Conservation (phyloP, 257 asterid species). For the Przewalskia tangutica region DNA sequence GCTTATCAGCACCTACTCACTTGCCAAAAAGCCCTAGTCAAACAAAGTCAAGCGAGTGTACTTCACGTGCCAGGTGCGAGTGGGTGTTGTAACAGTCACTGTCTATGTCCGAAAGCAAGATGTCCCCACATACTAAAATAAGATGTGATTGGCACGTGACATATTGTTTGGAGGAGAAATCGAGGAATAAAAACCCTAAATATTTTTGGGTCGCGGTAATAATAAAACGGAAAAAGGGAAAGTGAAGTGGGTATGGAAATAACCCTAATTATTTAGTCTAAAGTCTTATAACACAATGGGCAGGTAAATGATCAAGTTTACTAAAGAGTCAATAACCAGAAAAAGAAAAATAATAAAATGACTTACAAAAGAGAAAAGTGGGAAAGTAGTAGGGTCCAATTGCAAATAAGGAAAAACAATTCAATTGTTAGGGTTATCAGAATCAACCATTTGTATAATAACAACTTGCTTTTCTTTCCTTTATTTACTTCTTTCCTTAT, state of each 20-base stretch:
- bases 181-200: slow-evolving; percentile 3
- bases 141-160: not conserved
- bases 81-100: too few relatives aligned
- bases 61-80: too few relatives aligned
- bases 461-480: not conserved
- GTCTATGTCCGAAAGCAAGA: too few relatives aligned
- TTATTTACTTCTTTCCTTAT: not conserved
- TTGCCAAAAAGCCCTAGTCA: slow-evolving; percentile 11
- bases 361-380: not conserved
- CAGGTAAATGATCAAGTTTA: not conserved
- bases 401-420: not conserved
- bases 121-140: not conserved
- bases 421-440: not conserved
- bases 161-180: not conserved
- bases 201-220: not conserved
- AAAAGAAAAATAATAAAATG: not conserved
- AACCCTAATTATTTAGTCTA: not conserved
- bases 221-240: not conserved
- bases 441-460: not conserved
- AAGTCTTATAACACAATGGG: not conserved
- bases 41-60: not conserved
- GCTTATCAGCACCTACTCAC: slow-evolving; percentile 6
- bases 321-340: not conserved
- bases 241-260: not conserved
- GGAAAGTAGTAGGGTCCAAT: not conserved